These are phyloP conservation scores for Kurtzmaniella cleridarum DNA, from an alignment of 805 yeast genomes.

Conservation along the genomic window DNA sequence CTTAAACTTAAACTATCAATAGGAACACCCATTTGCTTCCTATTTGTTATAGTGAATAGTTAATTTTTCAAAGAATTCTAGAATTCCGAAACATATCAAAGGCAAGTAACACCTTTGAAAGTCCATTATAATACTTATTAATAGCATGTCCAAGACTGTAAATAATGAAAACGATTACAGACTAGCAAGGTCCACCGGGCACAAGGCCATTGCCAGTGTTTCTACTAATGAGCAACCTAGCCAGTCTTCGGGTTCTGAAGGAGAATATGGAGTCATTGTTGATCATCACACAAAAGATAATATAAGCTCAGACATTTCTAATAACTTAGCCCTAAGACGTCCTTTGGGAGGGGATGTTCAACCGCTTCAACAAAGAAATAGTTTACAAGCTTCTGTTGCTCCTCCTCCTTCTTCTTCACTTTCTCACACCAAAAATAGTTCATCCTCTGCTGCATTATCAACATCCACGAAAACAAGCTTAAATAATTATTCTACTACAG, in stretches of 20 bases:
- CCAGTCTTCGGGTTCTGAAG: too few species aligned
- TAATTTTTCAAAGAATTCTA: neutral
- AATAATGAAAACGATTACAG: constrained; percentile 39
- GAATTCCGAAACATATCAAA: neutral
- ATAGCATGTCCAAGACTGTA: constrained; percentile 14
- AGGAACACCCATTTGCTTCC: neutral
- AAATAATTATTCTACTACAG: neutral
- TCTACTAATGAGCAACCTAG: neutral
- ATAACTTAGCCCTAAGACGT: constrained; percentile 17
- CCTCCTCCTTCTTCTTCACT: constrained; percentile 2
- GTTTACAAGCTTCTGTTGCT: neutral
- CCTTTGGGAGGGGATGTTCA: constrained; percentile 32
- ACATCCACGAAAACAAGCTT: constrained; percentile 3
- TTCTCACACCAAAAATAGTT: constrained; percentile 1
- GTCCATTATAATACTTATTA: neutral
- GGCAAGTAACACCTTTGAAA: too few species aligned
- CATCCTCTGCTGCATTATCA: constrained; percentile 2
- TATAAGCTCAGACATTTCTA: constrained; percentile 2
- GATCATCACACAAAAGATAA: too few species aligned
- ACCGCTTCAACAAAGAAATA: constrained; percentile 20
- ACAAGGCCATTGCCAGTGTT: neutral
- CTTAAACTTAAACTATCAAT: too few species aligned
- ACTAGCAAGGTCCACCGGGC: constrained; percentile 22
- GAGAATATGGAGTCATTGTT: too few species aligned
- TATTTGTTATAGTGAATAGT: neutral